A percentile compares a stretch with the other conserved stretches of the same genome.
These are phyloP conservation scores for Endocarpon pusillum DNA, from an alignment of 495 filamentous ascomycete genomes.

Conservation along the genomic window DNA sequence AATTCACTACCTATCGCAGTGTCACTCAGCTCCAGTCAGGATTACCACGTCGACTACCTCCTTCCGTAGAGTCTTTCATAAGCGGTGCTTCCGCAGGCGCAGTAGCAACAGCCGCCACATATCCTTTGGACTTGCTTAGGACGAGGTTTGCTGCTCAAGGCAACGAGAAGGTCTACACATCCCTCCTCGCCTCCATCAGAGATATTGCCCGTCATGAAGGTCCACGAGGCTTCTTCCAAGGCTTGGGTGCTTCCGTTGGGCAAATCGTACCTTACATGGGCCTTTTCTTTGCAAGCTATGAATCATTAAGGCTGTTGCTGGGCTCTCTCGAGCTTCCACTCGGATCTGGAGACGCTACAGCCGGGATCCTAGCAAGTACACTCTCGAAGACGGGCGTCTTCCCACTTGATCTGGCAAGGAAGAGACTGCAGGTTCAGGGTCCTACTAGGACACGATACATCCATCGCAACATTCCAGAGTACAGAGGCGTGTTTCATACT, in stretches of 20 bases:
- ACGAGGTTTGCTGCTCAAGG: slow-evolving; percentile 95
- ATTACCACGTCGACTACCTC: slow-evolving; percentile 31
- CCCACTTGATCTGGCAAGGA: slow-evolving; percentile 84
- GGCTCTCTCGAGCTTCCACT: slow-evolving; percentile 42
- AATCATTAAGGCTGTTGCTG: slow-evolving; percentile 41
- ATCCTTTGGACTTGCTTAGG: slow-evolving; percentile 83
- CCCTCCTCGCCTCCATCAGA: slow-evolving; percentile 42
- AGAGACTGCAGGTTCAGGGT: slow-evolving; percentile 89
- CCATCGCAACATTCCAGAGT: slow-evolving; percentile 77
- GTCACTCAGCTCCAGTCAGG: slow-evolving; percentile 42
- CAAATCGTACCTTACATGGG: slow-evolving; percentile 97
- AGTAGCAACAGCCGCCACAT: slow-evolving; percentile 65
- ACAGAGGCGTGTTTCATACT: slow-evolving; percentile 47
- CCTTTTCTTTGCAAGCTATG: slow-evolving; percentile 82
- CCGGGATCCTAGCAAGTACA: slow-evolving; percentile 62
- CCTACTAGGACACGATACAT: slow-evolving; percentile 64
- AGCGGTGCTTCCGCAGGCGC: slow-evolving; percentile 68
- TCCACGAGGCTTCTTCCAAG: slow-evolving; percentile 63
- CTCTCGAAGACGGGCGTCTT: slow-evolving; percentile 80
- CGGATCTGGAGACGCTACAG: slow-evolving; percentile 61
- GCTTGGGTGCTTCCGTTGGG: slow-evolving; percentile 56
- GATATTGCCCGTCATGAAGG: slow-evolving; percentile 71
- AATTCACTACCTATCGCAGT: slow-evolving; percentile 81
- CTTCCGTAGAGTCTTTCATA: slow-evolving; percentile 53
- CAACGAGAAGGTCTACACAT: slow-evolving; percentile 59